Conservation (phyloP, 371 early-diverging fungal genomes). For the Mortierella sp. region DNA sequence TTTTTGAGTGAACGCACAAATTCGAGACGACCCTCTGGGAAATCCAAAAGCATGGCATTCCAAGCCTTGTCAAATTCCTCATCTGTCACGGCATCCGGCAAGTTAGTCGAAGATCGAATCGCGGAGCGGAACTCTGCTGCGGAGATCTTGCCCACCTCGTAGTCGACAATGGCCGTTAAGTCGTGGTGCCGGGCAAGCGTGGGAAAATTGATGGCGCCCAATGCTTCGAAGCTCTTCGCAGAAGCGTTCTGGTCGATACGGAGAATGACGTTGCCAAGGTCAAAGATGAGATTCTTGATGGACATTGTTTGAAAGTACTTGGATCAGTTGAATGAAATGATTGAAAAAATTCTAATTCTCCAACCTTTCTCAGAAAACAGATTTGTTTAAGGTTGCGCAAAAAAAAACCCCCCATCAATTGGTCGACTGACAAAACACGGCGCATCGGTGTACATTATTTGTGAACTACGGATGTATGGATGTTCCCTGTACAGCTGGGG, state of each 20-base stretch:
- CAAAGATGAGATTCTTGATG: conserved; percentile 51
- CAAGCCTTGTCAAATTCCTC: conserved; percentile 42
- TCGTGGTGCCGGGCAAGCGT: conserved; percentile 23
- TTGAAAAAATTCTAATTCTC: neutral
- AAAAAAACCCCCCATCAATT: too few species aligned
- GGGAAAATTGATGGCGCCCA: conserved; percentile 44
- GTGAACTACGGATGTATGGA: too few species aligned
- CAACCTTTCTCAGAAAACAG: too few species aligned
- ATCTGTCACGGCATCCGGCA: conserved; percentile 45
- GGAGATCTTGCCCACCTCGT: conserved; percentile 48
- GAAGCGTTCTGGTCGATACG: conserved; percentile 41
- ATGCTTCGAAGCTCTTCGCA: conserved; percentile 25
- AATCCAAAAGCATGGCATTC: conserved; percentile 53
- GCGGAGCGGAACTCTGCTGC: conserved; percentile 28
- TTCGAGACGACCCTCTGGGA: conserved; percentile 50
- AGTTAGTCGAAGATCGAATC: conserved; percentile 31
- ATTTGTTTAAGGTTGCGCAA: too few species aligned
- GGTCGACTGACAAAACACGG: too few species aligned
- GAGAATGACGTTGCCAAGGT: conserved; percentile 50
- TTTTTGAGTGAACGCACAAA: conserved; percentile 36
- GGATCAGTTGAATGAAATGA: neutral
- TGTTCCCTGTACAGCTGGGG: too few species aligned
- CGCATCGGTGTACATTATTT: neutral
- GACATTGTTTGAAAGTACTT: conserved; percentile 15
- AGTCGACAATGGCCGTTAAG: conserved; percentile 25